Evolutionary conservation across 495 filamentous ascomycete genomes (phyloP), one percentile per base, ranked within the genome.

Genomic region (Parathielavia hyrcaniae): DNA sequence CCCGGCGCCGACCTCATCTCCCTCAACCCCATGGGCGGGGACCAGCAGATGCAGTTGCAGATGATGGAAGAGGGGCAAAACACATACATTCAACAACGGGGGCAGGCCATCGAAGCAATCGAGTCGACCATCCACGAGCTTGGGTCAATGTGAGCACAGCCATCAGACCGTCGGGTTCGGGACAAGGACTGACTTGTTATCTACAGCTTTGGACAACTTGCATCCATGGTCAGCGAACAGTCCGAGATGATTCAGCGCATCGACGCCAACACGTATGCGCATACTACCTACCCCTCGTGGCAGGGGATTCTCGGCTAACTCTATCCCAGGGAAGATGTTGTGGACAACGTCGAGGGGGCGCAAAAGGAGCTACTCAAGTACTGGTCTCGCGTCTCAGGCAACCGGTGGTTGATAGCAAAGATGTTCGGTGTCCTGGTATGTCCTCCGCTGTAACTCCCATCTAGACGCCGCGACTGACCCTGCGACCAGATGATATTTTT

Each of bases 21-120:
- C 4, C 81, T 97, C 17, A 91, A 97, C 58, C 92, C 91, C 4
- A 83, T 88, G 53, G 86, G 48, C 2, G 85, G 26, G 0, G 90
- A 96, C 64, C 88, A 93, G 69, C 93, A 98, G 68, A 69, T 97
- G 44, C 73, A 98, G 69, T 71, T 97, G 11, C 73, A 96, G 55
- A 81, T 97, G 69, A 93, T 97, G 90, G 95, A 97, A 68, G 91
- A 96, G 73, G 91, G 88, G 7, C 81, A 83, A 53, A 96, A 97
- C 69, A 78, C 83, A 19, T 98, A 98, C 65, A 92, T 97, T 59
- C 86, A 91, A 40, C 90, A 95, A 64, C 83, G 93, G 69, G 91
- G 91, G 12, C 90, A 97, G 69, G 93, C 93, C 0, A 97, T 98
- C 63, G 93, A 97, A 68, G 87, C 90, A 11, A 98, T 98, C 54